A percentile compares a stretch with the other conserved stretches of the same genome.
Conservation (phyloP, 2,329 filamentous ascomycete genomes). For the Aureobasidium zeae region DNA sequence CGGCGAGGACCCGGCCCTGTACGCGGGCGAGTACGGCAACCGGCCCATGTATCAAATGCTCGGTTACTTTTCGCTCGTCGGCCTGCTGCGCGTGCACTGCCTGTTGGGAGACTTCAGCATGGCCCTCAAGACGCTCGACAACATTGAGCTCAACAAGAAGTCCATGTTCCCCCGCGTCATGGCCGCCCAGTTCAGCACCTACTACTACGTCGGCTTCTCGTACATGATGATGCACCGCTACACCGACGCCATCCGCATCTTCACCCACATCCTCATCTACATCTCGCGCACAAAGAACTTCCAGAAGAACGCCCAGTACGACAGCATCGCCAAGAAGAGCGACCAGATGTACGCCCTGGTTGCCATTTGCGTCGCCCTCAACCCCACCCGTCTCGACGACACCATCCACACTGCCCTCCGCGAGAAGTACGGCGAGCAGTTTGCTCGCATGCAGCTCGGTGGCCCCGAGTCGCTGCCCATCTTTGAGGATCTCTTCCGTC, state of each 20-base stretch:
- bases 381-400: conserved; percentile 93
- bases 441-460: conserved; percentile 90
- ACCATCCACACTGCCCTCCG: conserved; percentile 96
- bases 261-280: conserved; percentile 99
- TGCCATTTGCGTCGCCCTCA: conserved; percentile 96
- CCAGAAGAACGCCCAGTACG: conserved; percentile 97
- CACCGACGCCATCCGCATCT: conserved; percentile 98
- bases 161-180: conserved; percentile 99
- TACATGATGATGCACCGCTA: conserved; percentile 99
- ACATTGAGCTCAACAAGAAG: conserved; percentile 99
- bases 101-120: conserved; percentile 95
- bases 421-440: conserved; percentile 99
- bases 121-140: conserved; percentile 95
- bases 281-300: conserved; percentile 99
- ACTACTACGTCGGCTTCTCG: conserved; percentile 99
- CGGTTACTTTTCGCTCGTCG: conserved; percentile 98
- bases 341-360: conserved; percentile 99
- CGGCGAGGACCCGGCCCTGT: conserved; percentile 76
- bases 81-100: conserved; percentile 89
- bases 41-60: conserved; percentile 96
- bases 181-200: conserved; percentile 98
- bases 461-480: conserved; percentile 91
- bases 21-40: conserved; percentile 90
- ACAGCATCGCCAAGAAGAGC: conserved; percentile 99
- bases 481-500: conserved; percentile 96